phyloP scores from a whole-genome alignment of 768 basidiomycete genomes.

The Hydnum rufescens region DNA sequence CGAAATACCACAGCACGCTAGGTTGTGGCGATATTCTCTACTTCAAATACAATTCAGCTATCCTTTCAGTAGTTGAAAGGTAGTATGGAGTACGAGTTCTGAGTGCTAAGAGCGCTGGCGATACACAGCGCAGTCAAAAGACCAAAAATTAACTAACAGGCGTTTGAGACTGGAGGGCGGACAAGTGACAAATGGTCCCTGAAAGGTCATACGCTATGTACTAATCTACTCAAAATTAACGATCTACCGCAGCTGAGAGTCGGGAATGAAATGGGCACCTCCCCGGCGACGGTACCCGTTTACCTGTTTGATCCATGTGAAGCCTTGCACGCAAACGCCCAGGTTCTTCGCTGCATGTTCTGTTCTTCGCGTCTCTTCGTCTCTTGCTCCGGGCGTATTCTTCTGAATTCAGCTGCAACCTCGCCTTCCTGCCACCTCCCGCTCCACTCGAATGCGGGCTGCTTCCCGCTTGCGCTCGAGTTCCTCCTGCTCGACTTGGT shows the following conservation, averaged over 20 bases:
- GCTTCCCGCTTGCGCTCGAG: background rate
- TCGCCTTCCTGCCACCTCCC: background rate
- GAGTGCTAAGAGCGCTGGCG: no score
- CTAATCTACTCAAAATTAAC: no score
- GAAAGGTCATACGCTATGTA: no score
- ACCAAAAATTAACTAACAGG: no score
- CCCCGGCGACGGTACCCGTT: conserved; percentile 29
- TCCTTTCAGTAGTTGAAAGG: no score
- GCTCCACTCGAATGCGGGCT: background rate
- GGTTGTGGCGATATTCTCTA: no score
- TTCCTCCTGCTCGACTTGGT: background rate
- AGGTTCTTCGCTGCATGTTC: conserved; percentile 25
- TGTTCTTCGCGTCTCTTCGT: conserved; percentile 26
- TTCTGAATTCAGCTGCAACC: background rate
- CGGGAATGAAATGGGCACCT: conserved; percentile 24
- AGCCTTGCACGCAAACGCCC: conserved; percentile 32
- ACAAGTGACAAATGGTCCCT: no score
- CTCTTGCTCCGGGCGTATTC: conserved; percentile 16
- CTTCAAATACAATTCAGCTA: no score
- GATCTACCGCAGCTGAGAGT: background rate
- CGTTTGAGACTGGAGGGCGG: no score
- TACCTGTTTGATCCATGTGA: conserved; percentile 23
- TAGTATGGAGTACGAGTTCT: no score
- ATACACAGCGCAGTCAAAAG: no score
- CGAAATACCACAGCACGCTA: no score